These are phyloP conservation scores for Solanum gracilifrons DNA, from an alignment of 257 asterid genomes.

Conservation along the genomic window DNA sequence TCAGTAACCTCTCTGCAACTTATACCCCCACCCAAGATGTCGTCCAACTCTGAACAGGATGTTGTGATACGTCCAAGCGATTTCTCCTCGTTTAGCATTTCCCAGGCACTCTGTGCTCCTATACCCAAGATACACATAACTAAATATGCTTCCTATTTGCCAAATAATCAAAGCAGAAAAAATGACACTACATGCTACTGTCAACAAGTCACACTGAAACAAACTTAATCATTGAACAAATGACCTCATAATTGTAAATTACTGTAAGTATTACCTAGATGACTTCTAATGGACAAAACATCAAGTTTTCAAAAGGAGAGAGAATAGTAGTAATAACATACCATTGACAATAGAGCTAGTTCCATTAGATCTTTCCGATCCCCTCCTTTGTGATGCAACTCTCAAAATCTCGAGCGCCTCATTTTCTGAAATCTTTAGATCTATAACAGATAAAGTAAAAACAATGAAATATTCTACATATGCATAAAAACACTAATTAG, in stretches of 20 bases:
- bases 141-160: background rate
- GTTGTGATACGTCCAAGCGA: slow-evolving; percentile 59
- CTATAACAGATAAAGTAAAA: slow-evolving; percentile 11
- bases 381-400: slow-evolving; percentile 45
- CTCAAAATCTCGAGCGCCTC: slow-evolving; percentile 54
- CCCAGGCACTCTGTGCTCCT: slow-evolving; percentile 98
- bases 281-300: background rate
- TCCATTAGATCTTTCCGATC: slow-evolving; percentile 27
- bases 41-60: slow-evolving; percentile 74
- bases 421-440: slow-evolving; percentile 54
- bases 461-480: background rate
- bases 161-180: background rate
- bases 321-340: background rate
- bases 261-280: background rate
- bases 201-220: background rate
- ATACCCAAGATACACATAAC: background rate
- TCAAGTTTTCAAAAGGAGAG: background rate
- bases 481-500: background rate
- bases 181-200: background rate
- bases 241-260: background rate
- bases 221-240: background rate
- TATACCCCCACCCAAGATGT: slow-evolving; percentile 86
- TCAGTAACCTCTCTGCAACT: slow-evolving; percentile 87
- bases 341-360: slow-evolving; percentile 49
- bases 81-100: slow-evolving; percentile 80